Evolutionary conservation across 768 basidiomycete genomes (phyloP), one percentile per base, ranked within the genome.

Genomic region (Lactifluus pinguis): DNA sequence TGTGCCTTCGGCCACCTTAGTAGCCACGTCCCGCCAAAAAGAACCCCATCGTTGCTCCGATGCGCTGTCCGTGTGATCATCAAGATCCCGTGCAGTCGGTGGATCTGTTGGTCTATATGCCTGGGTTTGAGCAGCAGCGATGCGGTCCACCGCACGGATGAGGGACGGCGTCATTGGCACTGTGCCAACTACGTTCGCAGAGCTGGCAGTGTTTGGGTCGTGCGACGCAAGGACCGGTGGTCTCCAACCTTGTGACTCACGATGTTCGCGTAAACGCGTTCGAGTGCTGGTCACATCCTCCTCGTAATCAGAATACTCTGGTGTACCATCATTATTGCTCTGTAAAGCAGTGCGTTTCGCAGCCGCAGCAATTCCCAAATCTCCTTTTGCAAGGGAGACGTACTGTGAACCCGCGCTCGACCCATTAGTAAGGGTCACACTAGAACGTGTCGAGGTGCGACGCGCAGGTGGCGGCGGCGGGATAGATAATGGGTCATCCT

Each of bases 81-180:
- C 53, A 30, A n/a, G 30, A 15, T 47, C 21, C 21, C 6, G 38
- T 3, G 38, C 7, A 32, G 34, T 34, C 11, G 60, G 17, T 2
- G 50, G 9, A 5, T 48, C 60, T 10, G 25, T 25, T 17, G 45
- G 49, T 6, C 57, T 21, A n/a, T 50, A 58, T 9, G 56, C 61
- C 49, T 63, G 55, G 13, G 49, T 49, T 66, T 86, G 84, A 3
- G 84, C 85, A 15, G 73, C 71, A 11, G 77, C 74, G 53, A 86
- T 76, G 32, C 84, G 77, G 64, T 85, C 81, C n/a, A 86, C 70
- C 1, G 84, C 85, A 41, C 76, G 76, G 60, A 85, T 80, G 36
- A 86, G 74, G 3, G 85, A 86, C 0, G 85, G 84, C 2, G 85
- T 86, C 25, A 81, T 80, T 5, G 83, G 82, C 1, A 85, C 79